Evolutionary conservation across 352 stramenopile species (phyloP), one percentile per base, ranked within the genome.

Genomic region (Pythium rishiriense): DNA sequence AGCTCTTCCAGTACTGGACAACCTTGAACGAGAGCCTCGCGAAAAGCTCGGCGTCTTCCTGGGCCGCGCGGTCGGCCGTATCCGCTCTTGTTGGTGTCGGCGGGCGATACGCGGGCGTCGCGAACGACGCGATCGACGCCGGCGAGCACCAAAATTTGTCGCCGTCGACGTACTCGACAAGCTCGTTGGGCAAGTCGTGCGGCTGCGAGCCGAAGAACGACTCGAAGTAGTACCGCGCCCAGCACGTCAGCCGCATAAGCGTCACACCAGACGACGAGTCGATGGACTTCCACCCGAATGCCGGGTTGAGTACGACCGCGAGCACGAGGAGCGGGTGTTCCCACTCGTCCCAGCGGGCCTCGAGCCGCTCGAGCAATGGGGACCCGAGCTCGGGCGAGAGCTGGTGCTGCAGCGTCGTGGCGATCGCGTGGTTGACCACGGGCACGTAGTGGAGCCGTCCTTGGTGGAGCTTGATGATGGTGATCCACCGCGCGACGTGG

Each of bases 141-240:
- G 64, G 35, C 14, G 64, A 66, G 50, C 64, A 71, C 64, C 64
- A 71, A 22, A 71, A 71, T 37, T 71, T 71, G 53, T 66, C 64
- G 12, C 64, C 64, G 54, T 71, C 64, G 19, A 65, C 47, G 35
- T 66, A 71, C 52, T 71, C 64, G 35, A 71, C 50, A 7, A 71
- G 21, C 21, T 71, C 64, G 21, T 66, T 71, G 14, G 58, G 33
- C 5, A 71, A 41, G 8, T 61, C 59, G 19, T 58, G 48, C 6
- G 64, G 57, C 45, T 62, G 39, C 7, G 52, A 43, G 17, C 52
- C 46, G 29, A 71, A 71, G 24, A 63, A 71, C 50, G 57, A 62
- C 46, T 71, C 52, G 28, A 55, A 71, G 45, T 71, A 71, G 58
- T 71, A 71, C 17, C 64, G 50, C 17, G 64, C 64, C 64, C 64